A percentile compares a stretch with the other conserved stretches of the same genome.
These are phyloP conservation scores for Infundibulicybe gibba DNA, from an alignment of 768 basidiomycete genomes.

Conservation along the genomic window DNA sequence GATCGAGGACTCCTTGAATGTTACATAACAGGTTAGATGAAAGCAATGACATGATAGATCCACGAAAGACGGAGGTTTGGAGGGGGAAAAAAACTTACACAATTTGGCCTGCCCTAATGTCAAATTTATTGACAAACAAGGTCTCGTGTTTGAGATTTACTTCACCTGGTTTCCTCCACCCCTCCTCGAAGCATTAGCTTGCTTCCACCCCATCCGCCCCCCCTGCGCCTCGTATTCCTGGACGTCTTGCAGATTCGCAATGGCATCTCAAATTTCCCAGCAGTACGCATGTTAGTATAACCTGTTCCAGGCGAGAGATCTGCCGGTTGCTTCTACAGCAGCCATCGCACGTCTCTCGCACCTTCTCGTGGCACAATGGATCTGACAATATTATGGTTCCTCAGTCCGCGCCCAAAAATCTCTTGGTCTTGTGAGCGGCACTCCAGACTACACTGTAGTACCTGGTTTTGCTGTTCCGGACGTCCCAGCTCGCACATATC, in stretches of 20 bases:
- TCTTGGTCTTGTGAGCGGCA: constrained; percentile 79
- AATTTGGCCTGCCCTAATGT: too few species aligned
- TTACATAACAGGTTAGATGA: too few species aligned
- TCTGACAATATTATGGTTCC: constrained; percentile 7
- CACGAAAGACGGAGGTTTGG: too few species aligned
- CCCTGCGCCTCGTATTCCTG: constrained; percentile 21
- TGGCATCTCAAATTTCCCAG: constrained; percentile 75
- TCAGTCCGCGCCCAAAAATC: constrained; percentile 93
- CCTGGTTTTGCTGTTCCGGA: constrained; percentile 66
- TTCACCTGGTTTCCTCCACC: constrained; percentile 18
- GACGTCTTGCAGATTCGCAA: constrained; percentile 33
- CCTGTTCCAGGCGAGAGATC: not conserved
- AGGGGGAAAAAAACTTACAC: too few species aligned
- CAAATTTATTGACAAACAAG: not conserved
- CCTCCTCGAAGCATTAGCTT: constrained; percentile 75
- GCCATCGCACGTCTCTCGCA: constrained; percentile 1
- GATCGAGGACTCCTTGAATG: too few species aligned
- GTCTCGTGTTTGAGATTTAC: constrained; percentile 3
- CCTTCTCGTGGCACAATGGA: constrained; percentile 1
- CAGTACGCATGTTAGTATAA: constrained; percentile 79
- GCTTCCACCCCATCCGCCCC: constrained; percentile 50
- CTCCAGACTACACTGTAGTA: constrained; percentile 69
- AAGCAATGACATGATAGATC: too few species aligned
- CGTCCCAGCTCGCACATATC: constrained; percentile 67
- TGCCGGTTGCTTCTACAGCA: constrained; percentile 8